phyloP scores from a whole-genome alignment of 2,329 filamentous ascomycete species.

The Talaromyces sp. region DNA sequence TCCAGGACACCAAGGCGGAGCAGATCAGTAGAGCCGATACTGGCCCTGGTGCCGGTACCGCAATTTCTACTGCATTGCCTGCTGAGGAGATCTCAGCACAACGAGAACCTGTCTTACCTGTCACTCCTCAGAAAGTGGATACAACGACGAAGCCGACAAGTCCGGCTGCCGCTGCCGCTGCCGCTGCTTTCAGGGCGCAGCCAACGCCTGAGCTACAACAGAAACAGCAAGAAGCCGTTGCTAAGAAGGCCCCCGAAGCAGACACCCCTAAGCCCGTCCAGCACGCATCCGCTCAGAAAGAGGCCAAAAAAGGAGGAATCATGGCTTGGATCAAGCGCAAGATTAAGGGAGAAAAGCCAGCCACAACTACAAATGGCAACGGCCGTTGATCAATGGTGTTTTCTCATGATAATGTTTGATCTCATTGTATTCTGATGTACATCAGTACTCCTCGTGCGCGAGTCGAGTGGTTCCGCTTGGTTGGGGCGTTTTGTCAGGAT shows the following conservation, averaged over 20 bases:
- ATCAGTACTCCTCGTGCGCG: slow-evolving; percentile 5
- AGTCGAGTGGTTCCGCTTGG: neutral
- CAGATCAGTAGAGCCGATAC: neutral
- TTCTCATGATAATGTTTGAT: neutral
- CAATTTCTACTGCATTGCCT: neutral
- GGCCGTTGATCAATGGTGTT: neutral
- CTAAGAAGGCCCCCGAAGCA: neutral
- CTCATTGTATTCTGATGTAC: neutral
- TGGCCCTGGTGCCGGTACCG: neutral
- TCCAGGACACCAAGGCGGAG: neutral
- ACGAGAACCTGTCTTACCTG: neutral
- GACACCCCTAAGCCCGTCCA: neutral
- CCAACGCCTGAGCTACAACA: slow-evolving; percentile 5
- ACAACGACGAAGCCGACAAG: neutral
- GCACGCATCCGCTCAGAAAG: slow-evolving; percentile 4
- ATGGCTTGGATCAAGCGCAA: slow-evolving; percentile 20
- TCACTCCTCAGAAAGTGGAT: slow-evolving; percentile 7
- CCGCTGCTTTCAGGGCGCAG: neutral
- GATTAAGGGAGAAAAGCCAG: slow-evolving; percentile 18
- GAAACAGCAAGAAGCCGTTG: neutral
- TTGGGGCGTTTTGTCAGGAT: neutral
- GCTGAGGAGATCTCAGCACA: neutral
- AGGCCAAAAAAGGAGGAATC: slow-evolving; percentile 19
- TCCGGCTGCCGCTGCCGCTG: neutral
- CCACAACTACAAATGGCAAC: neutral